Percentiles rank a stretch among this genome's conserved stretches.
Conservation (phyloP, 176 grass and related monocot species). For the Rhynchospora breviuscula region DNA sequence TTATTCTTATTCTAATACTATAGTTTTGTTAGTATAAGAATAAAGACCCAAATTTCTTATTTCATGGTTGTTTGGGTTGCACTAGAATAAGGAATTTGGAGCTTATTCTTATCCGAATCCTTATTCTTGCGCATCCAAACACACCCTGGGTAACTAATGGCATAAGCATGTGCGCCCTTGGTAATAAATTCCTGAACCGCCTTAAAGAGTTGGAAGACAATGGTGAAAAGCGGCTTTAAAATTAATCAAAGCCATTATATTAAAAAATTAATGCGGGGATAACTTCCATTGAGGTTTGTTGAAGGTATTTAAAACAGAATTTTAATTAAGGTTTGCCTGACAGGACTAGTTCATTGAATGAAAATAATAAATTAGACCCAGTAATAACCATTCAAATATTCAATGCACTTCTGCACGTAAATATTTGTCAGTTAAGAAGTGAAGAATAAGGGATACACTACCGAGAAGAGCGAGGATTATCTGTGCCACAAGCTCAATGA, state of each 20-base stretch:
- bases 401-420: neutral
- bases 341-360: conserved; percentile 8
- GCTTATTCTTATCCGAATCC: too few relatives aligned
- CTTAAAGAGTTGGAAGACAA: neutral
- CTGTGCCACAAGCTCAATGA: neutral
- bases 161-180: too few relatives aligned
- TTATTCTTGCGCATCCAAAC: too few relatives aligned
- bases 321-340: neutral
- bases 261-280: neutral
- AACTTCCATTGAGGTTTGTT: neutral
- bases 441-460: neutral
- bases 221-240: too few relatives aligned
- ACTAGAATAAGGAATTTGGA: too few relatives aligned
- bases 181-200: too few relatives aligned
- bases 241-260: neutral
- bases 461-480: neutral
- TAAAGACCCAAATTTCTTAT: too few relatives aligned
- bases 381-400: neutral
- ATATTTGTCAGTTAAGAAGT: neutral
- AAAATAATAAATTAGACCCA: neutral
- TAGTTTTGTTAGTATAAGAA: too few relatives aligned
- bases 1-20: too few relatives aligned
- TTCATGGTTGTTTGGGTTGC: too few relatives aligned
- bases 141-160: neutral
- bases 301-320: neutral